Evolutionary conservation across 2,329 filamentous ascomycete species (phyloP).

Genomic region (Fusarium sp.): DNA sequence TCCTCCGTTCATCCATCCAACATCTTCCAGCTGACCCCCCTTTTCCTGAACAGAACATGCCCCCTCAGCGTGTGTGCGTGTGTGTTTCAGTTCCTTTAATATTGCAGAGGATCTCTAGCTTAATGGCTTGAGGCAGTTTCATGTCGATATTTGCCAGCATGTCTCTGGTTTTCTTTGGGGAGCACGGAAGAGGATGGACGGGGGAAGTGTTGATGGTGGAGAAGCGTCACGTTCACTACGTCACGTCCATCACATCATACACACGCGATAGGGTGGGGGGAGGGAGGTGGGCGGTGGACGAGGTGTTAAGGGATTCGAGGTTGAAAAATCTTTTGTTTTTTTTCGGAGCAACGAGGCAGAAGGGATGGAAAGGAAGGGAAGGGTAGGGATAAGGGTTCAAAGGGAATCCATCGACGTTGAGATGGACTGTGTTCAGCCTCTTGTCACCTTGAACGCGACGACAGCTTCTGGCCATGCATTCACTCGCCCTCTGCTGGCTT

Average conservation of each 20-base stretch:
- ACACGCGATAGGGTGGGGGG: constrained; percentile 18
- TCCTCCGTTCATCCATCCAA: constrained; percentile 36
- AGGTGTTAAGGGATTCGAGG: constrained; percentile 31
- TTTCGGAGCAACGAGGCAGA: constrained; percentile 32
- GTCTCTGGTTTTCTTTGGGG: constrained; percentile 33
- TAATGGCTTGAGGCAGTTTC: constrained; percentile 31
- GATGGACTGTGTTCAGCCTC: constrained; percentile 25
- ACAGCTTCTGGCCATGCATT: constrained; percentile 36
- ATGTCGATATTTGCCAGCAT: constrained; percentile 31
- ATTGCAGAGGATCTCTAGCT: constrained; percentile 43
- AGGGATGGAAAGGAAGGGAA: constrained; percentile 13
- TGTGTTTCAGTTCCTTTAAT: constrained; percentile 47
- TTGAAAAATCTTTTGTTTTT: constrained; percentile 31
- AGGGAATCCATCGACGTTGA: constrained; percentile 20
- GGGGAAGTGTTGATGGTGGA: constrained; percentile 33
- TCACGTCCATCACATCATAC: constrained; percentile 23
- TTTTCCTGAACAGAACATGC: neutral
- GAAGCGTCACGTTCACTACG: constrained; percentile 13
- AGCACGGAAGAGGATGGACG: constrained; percentile 17
- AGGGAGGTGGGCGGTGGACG: constrained; percentile 17
- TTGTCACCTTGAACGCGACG: constrained; percentile 27
- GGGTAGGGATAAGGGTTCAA: constrained; percentile 3
- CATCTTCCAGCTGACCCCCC: constrained; percentile 16
- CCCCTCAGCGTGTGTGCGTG: constrained; percentile 34
- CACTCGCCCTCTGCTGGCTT: constrained; percentile 34